Evolutionary conservation across 129 eudicot species (phyloP), one percentile per base, ranked within the genome.

Genomic region (Cynara cardunculus): DNA sequence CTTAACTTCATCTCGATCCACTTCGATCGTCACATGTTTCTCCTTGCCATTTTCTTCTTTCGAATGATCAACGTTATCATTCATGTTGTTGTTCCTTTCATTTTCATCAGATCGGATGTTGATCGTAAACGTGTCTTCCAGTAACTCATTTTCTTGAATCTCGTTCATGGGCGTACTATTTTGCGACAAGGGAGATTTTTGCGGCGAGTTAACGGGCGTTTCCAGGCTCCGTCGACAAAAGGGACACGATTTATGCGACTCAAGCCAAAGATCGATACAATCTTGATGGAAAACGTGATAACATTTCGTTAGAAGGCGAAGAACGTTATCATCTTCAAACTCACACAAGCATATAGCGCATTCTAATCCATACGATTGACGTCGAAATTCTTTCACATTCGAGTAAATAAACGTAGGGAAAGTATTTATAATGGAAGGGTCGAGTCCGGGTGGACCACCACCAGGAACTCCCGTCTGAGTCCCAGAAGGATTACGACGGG

Each of bases 201-300:
- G 73, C 0, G 81, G 88, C 0, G 85, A 84, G 26, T 71, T 72
- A 2, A 26, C 28, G 0, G 85, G 87, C 1, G 79, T 25, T 65
- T 87, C 91, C 5, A 92, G 92, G 79, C 84, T 70, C 34, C 90
- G 75, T 0, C 98, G 90, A 70, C 98, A 94, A 18, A 92, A 96
- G 0, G 98, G 98, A 41, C 98, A 94, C 1, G 98, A 84, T 28
- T 85, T 87, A 61, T 92, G 97, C 22, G 88, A 80, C 79, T 85
- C 89, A 8, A 94, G 90, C 98, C 98, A 94, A 31, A 91, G 87
- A 85, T 94, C 98, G 3, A 94, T 85, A 56, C 98, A 94, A 21
- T 92, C 96, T 87, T 90, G 94, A 72, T 94, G 98, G 67, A 91
- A 94, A 14, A 86, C 98, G 69, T 94, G 98, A 59, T 72, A 87